Conservation (phyloP, 1,284 basidiomycete genomes). For the Golubevia pallescens region DNA sequence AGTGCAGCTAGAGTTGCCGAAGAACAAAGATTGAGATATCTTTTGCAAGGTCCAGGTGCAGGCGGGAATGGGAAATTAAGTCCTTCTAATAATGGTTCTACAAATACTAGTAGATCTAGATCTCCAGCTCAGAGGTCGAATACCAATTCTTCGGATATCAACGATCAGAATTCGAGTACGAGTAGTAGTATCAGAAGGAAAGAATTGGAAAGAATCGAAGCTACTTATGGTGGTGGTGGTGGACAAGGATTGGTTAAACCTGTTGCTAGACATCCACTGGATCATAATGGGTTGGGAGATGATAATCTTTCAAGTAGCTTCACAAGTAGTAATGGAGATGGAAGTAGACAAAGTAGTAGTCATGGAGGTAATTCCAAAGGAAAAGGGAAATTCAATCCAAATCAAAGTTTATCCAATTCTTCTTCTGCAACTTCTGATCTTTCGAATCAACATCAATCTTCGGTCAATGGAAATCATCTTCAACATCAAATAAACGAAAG, state of each 20-base stretch:
- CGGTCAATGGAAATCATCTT: no score
- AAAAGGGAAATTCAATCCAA: no score
- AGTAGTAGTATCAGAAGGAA: no score
- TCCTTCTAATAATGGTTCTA: neutral
- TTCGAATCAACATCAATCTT: no score
- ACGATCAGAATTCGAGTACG: no score
- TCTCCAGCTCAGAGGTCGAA: neutral
- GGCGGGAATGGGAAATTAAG: neutral
- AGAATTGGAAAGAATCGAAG: neutral
- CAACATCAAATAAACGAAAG: no score
- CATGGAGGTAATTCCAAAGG: no score
- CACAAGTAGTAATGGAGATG: neutral
- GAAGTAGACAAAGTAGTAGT: neutral
- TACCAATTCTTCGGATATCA: no score
- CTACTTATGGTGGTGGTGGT: no score
- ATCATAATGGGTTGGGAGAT: neutral
- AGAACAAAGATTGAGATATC: neutral
- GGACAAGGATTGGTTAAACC: neutral
- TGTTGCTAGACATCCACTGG: neutral
- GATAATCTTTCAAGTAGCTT: no score
- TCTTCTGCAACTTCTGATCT: no score
- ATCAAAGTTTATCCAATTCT: no score
- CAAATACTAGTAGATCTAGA: neutral
- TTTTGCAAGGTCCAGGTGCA: neutral
- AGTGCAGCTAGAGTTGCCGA: neutral